Evolutionary conservation across 208 protist genomes (phyloP).

Genomic region (Phytomonas francai): DNA sequence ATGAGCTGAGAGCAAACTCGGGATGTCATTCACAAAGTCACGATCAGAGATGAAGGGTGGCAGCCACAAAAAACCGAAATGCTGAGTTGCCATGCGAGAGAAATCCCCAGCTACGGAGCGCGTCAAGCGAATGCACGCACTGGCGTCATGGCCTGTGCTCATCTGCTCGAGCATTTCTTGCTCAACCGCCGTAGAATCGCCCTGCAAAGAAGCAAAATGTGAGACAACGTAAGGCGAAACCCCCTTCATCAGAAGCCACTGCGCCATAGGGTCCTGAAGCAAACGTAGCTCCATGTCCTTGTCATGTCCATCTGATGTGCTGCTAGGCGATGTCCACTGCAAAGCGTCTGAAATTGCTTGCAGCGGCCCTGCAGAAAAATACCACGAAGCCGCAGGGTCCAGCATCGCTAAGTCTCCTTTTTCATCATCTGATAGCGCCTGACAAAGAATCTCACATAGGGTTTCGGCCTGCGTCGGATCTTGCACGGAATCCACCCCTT

Average conservation of each 20-base stretch:
- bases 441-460: not conserved
- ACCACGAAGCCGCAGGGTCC: constrained; percentile 17
- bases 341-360: constrained; percentile 21
- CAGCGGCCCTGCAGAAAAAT: constrained; percentile 34
- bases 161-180: constrained; percentile 15
- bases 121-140: constrained; percentile 25
- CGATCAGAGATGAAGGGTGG: constrained; percentile 55
- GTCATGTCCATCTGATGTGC: not conserved
- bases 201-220: constrained; percentile 15
- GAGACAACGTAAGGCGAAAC: constrained; percentile 32
- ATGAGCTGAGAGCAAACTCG: constrained; percentile 32
- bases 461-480: not conserved
- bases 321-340: constrained; percentile 12
- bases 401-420: constrained; percentile 8
- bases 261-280: constrained; percentile 23
- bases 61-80: constrained; percentile 79
- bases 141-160: constrained; percentile 23
- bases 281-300: not conserved
- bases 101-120: constrained; percentile 19
- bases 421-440: not conserved
- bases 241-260: constrained; percentile 35
- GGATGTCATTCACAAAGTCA: constrained; percentile 26
- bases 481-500: not conserved
- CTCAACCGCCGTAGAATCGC: constrained; percentile 8
- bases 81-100: constrained; percentile 22